These are phyloP conservation scores for Scenedesmus sp. DNA, from an alignment of 163 green algal genomes.

Conservation along the genomic window DNA sequence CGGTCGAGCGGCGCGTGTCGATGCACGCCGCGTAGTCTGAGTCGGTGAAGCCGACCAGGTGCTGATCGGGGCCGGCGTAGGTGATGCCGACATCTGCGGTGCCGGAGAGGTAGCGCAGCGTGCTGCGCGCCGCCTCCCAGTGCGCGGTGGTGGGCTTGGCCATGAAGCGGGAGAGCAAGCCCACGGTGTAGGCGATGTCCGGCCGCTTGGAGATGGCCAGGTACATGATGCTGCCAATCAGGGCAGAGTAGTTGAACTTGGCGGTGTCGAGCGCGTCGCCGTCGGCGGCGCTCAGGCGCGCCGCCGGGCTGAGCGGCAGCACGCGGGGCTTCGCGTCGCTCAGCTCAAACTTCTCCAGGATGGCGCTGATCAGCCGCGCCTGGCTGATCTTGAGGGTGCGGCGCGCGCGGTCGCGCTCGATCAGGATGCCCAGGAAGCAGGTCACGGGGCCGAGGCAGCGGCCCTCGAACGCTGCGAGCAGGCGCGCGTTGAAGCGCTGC, in stretches of 20 bases:
- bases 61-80: not conserved
- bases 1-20: slow-evolving; percentile 46
- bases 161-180: slow-evolving; percentile 49
- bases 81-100: slow-evolving; percentile 28
- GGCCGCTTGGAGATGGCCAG: slow-evolving; percentile 50
- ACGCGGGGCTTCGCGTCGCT: not conserved
- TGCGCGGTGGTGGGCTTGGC: slow-evolving; percentile 30
- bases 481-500: not conserved
- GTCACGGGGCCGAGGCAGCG: slow-evolving; percentile 30
- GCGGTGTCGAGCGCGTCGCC: slow-evolving; percentile 25
- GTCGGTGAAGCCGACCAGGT: slow-evolving; percentile 49
- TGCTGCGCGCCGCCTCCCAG: slow-evolving; percentile 43
- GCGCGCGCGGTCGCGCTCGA: slow-evolving; percentile 14
- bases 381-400: slow-evolving; percentile 12
- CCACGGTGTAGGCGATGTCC: slow-evolving; percentile 50
- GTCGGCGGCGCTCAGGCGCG: slow-evolving; percentile 8
- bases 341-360: slow-evolving; percentile 28
- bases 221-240: slow-evolving; percentile 55
- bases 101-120: slow-evolving; percentile 46
- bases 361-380: slow-evolving; percentile 16
- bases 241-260: slow-evolving; percentile 35
- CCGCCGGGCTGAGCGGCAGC: not conserved
- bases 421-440: slow-evolving; percentile 46
- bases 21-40: slow-evolving; percentile 45
- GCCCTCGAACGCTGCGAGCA: not conserved